Base-by-base conservation (phyloP, 176 grass and related monocot genomes). In the Cymbopogon citratus region DNA sequence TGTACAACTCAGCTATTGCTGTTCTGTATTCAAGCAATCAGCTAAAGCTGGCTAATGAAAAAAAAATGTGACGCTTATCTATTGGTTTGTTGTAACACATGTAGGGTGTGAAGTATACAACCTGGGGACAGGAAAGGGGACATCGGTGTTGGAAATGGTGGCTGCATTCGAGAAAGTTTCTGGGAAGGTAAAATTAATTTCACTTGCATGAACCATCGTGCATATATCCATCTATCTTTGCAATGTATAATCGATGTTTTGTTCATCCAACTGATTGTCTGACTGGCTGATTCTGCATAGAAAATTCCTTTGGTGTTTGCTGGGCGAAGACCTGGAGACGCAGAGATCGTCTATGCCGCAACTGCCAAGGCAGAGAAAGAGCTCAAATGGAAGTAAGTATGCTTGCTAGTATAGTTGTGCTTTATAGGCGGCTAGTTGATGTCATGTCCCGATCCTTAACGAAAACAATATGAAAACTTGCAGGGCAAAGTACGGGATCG, bases 81-180 rank as follows among this genome's bases (percentile, higher is more conserved):
- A n/a, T 3, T 72, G 69, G 39, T 10, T 15, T 44, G 40, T 72
- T 72, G 43, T 51, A 19, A 46, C 18, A 13, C 23, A 18, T 80
- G 14, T 73, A 95, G 93, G 93, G 0, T 95, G 93, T 63, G 87
- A 95, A 46, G 90, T 92, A 54, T 92, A 95, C 93, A 95, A 95
- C 54, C 87, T 95, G 38, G 93, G 90, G 3, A 95, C 93, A 12
- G 93, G 93, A 69, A 92, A 95, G 90, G 93, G 93, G 0, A 92
- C 93, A 14, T 95, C 93, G 1, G 93, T 95, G 31, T 77, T 95
- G 59, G 89, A 95, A 71, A 95, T 39, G 38, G 93, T 95, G 27
- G 29, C 87, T 13, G 93, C 93, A 12, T 95, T 95, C 21, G 87
- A 92, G 71, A 92, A 92, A 67, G 90, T 19, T 43, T 95, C 87